Base-by-base conservation (phyloP, 176 grass and related monocot species). In the Raddia guianensis region DNA sequence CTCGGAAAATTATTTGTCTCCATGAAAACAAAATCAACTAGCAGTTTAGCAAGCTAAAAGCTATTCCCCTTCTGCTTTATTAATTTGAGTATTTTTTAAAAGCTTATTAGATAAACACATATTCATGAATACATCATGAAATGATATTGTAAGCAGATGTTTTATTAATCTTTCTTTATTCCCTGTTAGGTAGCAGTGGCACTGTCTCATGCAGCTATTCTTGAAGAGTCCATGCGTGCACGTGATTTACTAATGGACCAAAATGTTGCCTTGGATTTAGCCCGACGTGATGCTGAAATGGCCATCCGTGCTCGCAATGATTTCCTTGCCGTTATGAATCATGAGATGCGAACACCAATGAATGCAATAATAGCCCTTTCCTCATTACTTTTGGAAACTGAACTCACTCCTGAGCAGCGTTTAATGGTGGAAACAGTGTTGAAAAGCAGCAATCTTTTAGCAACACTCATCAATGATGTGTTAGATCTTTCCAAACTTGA, bases 261-360 rank as follows among this genome's bases (percentile, higher is more conserved):
- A 80, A 98, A 98, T 84, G 90, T 95, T 84, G 95, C 95, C 7
- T 63, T 98, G 55, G 95, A 98, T 92, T 80, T 85, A 80, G 95
- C 95, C 70, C 87, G 95, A 47, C 81, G 67, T 66, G 92, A 98
- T 10, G 95, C 95, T 56, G 95, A 98, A 86, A 98, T 89, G 95
- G 95, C 92, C 32, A 98, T 98, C 65, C 87, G 95, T 67, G 95
- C 92, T 68, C 92, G 95, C 49, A 95, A 95, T 49, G 95, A 98
- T 87, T 98, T 98, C 51, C 75, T 98, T 70, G 95, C 95, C 70
- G 95, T 98, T 54, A 98, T 98, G 95, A 98, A 98, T 82, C 95
- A 98, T 12, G 95, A 98, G 89, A 98, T 98, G 95, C 80, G 90
- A 47, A 98, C 95, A 63, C 95, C 95, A 35, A 98, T 98, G 95